These are phyloP conservation scores for Naegleria gruberi DNA, from an alignment of 208 protist genomes.

Conservation along the genomic window DNA sequence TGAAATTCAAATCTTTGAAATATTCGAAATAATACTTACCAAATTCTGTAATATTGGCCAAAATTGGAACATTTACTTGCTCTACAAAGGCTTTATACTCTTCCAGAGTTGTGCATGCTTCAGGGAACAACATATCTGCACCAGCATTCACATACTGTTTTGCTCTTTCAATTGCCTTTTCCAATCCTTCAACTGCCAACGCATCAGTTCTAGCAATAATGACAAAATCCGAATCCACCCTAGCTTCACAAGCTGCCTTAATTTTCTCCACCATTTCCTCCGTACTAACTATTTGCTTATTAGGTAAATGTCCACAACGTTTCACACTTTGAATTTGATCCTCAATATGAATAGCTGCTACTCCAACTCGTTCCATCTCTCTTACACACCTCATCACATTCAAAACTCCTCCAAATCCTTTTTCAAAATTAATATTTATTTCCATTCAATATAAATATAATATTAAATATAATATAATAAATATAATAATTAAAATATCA, in stretches of 20 bases:
- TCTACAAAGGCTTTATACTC: too few relatives aligned
- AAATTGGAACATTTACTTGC: too few relatives aligned
- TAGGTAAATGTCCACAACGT: conserved; percentile 44
- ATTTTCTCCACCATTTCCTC: conserved; percentile 43
- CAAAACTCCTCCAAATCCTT: too few relatives aligned
- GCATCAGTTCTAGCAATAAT: conserved; percentile 50
- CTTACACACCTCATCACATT: too few relatives aligned
- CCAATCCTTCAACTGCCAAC: conserved; percentile 44
- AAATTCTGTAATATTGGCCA: too few relatives aligned
- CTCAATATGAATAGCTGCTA: too few relatives aligned
- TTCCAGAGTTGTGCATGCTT: conserved; percentile 41
- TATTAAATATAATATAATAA: too few relatives aligned
- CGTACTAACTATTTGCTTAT: conserved; percentile 23
- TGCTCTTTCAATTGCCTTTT: conserved; percentile 33
- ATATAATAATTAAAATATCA: too few relatives aligned
- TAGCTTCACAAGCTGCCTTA: conserved; percentile 25
- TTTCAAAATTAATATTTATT: too few relatives aligned
- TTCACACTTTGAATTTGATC: conserved; percentile 28
- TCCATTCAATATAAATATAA: too few relatives aligned
- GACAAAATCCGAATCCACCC: conserved; percentile 39
- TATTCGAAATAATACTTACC: too few relatives aligned
- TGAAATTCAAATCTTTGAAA: conserved; percentile 23
- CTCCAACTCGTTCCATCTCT: too few relatives aligned
- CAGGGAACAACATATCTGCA: conserved; percentile 50
- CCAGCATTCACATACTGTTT: conserved; percentile 40